These are phyloP conservation scores for Anacardium occidentale DNA, from an alignment of 345 rosid genomes.

Conservation along the genomic window DNA sequence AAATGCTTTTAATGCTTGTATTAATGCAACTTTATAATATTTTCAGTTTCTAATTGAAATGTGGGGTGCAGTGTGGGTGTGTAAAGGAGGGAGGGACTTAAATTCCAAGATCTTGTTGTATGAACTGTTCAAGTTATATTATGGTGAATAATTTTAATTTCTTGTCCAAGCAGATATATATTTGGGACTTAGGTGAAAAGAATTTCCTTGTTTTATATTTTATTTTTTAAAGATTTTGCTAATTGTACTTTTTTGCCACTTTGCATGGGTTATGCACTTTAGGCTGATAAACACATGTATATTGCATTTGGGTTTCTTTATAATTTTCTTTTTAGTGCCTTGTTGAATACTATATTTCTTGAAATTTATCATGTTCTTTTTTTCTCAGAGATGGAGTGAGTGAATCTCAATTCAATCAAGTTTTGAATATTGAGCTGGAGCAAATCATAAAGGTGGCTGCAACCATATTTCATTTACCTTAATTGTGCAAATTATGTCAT, in stretches of 20 bases:
- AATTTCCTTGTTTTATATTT: not conserved
- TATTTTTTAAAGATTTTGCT: not conserved
- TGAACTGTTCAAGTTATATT: not conserved
- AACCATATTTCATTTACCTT: not conserved
- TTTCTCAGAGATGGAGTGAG: conserved; percentile 84
- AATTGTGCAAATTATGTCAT: not conserved
- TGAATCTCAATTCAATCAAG: conserved; percentile 90
- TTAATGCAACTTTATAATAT: not conserved
- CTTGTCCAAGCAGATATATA: not conserved
- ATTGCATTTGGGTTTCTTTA: not conserved
- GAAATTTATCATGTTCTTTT: conserved; percentile 15
- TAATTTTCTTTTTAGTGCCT: not conserved
- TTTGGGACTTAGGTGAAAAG: not conserved
- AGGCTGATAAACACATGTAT: not conserved
- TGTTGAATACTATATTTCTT: not conserved
- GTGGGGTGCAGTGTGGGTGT: not conserved
- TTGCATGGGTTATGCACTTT: not conserved
- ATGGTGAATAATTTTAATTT: not conserved
- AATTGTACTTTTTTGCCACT: not conserved
- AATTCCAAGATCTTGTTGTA: not conserved
- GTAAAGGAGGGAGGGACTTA: not conserved
- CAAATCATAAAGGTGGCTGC: conserved; percentile 71
- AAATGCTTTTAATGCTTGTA: not conserved
- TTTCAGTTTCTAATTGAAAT: not conserved
- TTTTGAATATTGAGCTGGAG: conserved; percentile 73